Base-by-base conservation (phyloP, 2,329 filamentous ascomycete species). In the Tolypocladium paradoxum region DNA sequence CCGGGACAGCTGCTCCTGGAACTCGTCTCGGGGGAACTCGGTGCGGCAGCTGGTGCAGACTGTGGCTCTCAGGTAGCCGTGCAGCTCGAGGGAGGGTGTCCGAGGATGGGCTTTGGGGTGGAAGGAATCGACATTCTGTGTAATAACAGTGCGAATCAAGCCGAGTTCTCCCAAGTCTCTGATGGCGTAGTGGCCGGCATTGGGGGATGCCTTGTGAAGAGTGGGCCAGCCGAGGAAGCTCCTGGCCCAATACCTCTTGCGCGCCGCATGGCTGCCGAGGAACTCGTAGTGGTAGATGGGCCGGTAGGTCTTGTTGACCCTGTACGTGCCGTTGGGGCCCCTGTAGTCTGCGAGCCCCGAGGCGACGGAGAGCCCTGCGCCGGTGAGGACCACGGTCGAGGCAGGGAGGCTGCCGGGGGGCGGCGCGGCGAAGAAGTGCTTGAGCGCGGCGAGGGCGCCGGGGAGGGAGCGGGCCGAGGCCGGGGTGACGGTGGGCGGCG, bases 121-220 rank as follows among this genome's bases (percentile, higher is more conserved):
- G 66, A 99, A 95, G 2, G 90, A 96, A 71, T 99, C 93, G 50
- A 99, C 93, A 65, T 97, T 97, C 67, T 99, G 93, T 40, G 93
- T 97, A 60, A 99, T 83, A 55, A 96, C 88, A 51, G 75, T 82
- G 54, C 78, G 80, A 43, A 96, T 75, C 49, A 90, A 70, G 2
- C 90, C 91, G 59, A 93, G 73, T 5, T 78, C 70, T 3, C 82
- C 87, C 36, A 97, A 73, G 57, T 85, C 78, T 51, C 81, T 77
- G 53, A 97, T 80, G 2, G 91, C 90, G 65, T 81, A 77, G 71
- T 99, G 93, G 2, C 84, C 84, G 3, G 75, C 72, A 64, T 97
- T 97, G 14, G 92, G 91, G 54, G 73, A 74, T n/a, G 90, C 88
- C 56, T 82, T 85, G 63, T 87, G 74, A 59, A 97, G 73, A 46